phyloP scores from a whole-genome alignment of 495 filamentous ascomycete genomes.

The Pseudoneurospora amorphoporcata region DNA sequence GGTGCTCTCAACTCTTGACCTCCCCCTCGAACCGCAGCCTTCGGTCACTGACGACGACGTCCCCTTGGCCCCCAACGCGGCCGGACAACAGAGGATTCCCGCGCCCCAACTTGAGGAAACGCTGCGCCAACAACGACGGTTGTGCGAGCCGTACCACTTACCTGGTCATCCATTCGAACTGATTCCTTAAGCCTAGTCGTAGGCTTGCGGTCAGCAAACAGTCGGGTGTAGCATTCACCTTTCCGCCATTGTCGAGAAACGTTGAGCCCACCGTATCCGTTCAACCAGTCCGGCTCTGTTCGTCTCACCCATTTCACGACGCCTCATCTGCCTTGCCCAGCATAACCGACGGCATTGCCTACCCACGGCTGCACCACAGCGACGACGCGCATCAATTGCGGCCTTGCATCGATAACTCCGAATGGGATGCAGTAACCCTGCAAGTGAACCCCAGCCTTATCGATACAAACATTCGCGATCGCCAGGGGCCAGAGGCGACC shows the following conservation, averaged over 20 bases:
- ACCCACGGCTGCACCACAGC: neutral
- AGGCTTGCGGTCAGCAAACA: neutral
- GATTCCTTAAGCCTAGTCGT: neutral
- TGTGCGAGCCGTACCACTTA: neutral
- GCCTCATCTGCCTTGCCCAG: neutral
- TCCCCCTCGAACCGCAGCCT: neutral
- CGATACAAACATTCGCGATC: slow-evolving; percentile 15
- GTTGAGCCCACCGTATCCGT: neutral
- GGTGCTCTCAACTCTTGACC: neutral
- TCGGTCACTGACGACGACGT: neutral
- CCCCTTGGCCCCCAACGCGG: neutral
- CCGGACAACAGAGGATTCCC: neutral
- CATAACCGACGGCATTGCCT: neutral
- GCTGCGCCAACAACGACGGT: neutral
- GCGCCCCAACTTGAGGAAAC: neutral
- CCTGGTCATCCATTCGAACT: neutral
- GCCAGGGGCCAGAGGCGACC: slow-evolving; percentile 1
- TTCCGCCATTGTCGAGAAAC: neutral
- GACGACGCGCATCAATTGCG: neutral
- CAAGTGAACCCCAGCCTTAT: slow-evolving; percentile 11
- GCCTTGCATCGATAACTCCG: neutral
- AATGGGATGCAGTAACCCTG: neutral
- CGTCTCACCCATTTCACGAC: neutral
- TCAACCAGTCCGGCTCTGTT: neutral
- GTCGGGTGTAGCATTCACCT: neutral